phyloP scores from a whole-genome alignment of 768 basidiomycete species.

The Termitomyces sp. region DNA sequence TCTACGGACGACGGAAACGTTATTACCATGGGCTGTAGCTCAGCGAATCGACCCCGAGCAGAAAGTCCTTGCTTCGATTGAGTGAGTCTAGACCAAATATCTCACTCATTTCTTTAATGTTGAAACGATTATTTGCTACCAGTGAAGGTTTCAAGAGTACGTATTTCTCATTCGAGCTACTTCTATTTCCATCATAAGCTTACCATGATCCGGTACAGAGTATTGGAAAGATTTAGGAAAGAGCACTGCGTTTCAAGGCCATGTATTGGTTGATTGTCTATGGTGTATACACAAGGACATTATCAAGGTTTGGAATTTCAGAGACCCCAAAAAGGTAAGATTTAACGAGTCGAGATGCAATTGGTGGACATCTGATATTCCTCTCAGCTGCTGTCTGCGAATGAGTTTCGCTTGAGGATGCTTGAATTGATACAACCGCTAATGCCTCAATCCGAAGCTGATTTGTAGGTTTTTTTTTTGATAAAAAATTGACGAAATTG shows the following conservation, averaged over 20 bases:
- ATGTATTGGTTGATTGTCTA: slow-evolving; percentile 2
- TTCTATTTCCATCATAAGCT: not conserved
- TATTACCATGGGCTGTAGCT: slow-evolving; percentile 1
- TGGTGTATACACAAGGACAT: slow-evolving; percentile 14
- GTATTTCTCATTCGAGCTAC: no score
- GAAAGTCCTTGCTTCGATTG: not conserved
- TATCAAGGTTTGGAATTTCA: slow-evolving; percentile 21
- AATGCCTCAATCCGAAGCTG: not conserved
- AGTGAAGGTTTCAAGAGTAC: not conserved
- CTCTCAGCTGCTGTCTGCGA: not conserved
- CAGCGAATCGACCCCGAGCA: slow-evolving; percentile 1
- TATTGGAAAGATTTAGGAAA: slow-evolving; percentile 8
- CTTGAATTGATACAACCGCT: not conserved
- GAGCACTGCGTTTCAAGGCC: not conserved
- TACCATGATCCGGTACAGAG: not conserved
- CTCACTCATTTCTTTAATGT: no score
- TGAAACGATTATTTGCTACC: not conserved
- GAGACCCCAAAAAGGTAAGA: slow-evolving; percentile 13
- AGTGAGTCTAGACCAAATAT: not conserved
- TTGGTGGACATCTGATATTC: not conserved
- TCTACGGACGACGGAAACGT: not conserved
- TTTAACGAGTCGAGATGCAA: no score
- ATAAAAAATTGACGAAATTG: not conserved
- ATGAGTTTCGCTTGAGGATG: not conserved
- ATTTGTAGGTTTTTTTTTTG: not conserved